Evolutionary conservation across 75 land plant species (phyloP), one percentile per base, ranked within the genome.

Genomic region (Picea glauca): DNA sequence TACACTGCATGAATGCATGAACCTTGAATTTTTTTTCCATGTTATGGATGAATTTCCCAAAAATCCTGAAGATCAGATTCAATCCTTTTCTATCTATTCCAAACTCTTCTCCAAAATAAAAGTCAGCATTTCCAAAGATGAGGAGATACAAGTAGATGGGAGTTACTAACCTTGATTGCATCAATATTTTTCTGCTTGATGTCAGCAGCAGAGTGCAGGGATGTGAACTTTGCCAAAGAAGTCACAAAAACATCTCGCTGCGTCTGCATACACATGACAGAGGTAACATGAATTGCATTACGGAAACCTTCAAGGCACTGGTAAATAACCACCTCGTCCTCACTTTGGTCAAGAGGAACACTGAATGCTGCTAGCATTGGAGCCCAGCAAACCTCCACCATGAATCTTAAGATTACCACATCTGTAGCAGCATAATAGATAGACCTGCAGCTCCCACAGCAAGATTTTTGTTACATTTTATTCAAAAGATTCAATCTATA

Each of bases 101-200:
- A 67, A 64, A 67, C 43, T 67, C 72, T 67, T 14, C 12, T 35
- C 33, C 67, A 35, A 67, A 67, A 35, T 15, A 33, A 35, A 67
- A 15, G 15, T 15, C 72, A 33, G 72, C 35, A 13, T 35, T 1
- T 15, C 33, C 72, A 35, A 54, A 46, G 12, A 6, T 31, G 21
- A 4, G 21, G 56, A 40, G n/a, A 21, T 46, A 35, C 23, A 0
- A 40, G 31, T 33, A 58, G 58, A 58, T 40, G 78, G 15, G 57
- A 79, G 26, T 6, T 11, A 83, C 91, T 66, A 72, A 92, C 94
- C 88, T 92, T 92, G 2, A 92, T 83, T 60, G 92, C 90, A 81
- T 88, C 94, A 85, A 88, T 88, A 86, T 92, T 92, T 61, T 92
- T 92, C 80, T 90, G 94, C 60, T 90, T 92, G 84, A 92, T 92